Conservation (phyloP, 1,284 basidiomycete species). For the Somion occarium region DNA sequence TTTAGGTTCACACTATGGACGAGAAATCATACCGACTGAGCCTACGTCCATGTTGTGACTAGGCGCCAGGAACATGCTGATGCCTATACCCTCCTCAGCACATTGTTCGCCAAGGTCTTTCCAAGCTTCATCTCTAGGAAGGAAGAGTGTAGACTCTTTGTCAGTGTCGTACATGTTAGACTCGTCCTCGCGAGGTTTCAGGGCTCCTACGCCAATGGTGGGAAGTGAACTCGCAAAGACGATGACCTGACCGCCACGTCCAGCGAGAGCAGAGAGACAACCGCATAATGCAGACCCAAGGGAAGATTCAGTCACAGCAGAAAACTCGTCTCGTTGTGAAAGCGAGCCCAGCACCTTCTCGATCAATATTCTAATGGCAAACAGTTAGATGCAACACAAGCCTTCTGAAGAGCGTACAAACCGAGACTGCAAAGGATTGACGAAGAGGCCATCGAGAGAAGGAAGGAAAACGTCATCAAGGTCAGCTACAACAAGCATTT, state of each 20-base stretch:
- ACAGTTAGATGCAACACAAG: too few species aligned
- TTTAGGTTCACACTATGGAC: not conserved
- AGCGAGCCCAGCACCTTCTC: slow-evolving; percentile 65
- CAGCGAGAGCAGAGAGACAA: slow-evolving; percentile 73
- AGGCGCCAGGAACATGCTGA: slow-evolving; percentile 88
- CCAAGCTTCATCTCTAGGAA: slow-evolving; percentile 77
- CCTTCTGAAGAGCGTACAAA: too few species aligned
- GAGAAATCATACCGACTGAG: slow-evolving; percentile 58
- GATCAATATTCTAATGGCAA: too few species aligned
- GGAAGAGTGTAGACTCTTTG: slow-evolving; percentile 82
- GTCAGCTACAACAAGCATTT: slow-evolving; percentile 86
- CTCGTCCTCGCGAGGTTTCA: slow-evolving; percentile 56
- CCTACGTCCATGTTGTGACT: slow-evolving; percentile 84
- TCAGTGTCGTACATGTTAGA: slow-evolving; percentile 80
- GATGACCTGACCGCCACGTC: slow-evolving; percentile 83
- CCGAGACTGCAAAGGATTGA: slow-evolving; percentile 71
- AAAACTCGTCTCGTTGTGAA: slow-evolving; percentile 59
- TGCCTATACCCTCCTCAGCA: slow-evolving; percentile 85
- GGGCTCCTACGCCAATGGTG: slow-evolving; percentile 72
- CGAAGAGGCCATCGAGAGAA: slow-evolving; percentile 73
- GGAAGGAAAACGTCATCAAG: slow-evolving; percentile 92
- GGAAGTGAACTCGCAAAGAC: slow-evolving; percentile 81
- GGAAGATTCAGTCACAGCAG: slow-evolving; percentile 36
- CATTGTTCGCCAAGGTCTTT: slow-evolving; percentile 83
- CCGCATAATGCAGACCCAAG: slow-evolving; percentile 80